phyloP scores from a whole-genome alignment of 2,329 filamentous ascomycete genomes.

The Clonostachys sp. region DNA sequence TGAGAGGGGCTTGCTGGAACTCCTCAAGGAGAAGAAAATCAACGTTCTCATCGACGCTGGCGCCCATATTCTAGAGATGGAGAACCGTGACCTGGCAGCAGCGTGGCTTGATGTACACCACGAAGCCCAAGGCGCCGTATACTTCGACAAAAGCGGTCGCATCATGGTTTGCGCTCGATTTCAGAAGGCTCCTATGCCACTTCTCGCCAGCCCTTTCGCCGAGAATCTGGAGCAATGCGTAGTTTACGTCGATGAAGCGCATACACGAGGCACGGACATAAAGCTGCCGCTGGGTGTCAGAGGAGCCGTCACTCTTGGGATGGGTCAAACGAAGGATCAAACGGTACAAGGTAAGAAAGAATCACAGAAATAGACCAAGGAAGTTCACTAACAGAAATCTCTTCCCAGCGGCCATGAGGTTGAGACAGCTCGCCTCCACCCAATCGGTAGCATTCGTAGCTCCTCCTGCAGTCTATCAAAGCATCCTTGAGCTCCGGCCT shows the following conservation, averaged over 20 bases:
- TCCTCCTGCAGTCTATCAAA: slow-evolving; percentile 57
- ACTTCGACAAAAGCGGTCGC: slow-evolving; percentile 33
- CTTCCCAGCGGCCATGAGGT: slow-evolving; percentile 55
- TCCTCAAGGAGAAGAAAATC: slow-evolving; percentile 30
- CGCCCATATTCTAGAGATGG: slow-evolving; percentile 58
- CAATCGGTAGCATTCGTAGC: slow-evolving; percentile 53
- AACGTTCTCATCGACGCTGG: slow-evolving; percentile 60
- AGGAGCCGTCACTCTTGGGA: slow-evolving; percentile 51
- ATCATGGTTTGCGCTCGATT: slow-evolving; percentile 11
- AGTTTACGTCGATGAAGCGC: slow-evolving; percentile 56
- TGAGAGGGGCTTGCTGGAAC: slow-evolving; percentile 37
- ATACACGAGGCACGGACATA: slow-evolving; percentile 57
- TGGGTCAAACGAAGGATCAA: slow-evolving; percentile 55
- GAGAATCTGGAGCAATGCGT: slow-evolving; percentile 45
- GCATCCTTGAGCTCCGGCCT: slow-evolving; percentile 41
- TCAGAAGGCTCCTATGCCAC: slow-evolving; percentile 37
- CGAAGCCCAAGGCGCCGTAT: slow-evolving; percentile 44
- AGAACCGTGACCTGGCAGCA: slow-evolving; percentile 42
- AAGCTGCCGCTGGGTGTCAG: slow-evolving; percentile 40
- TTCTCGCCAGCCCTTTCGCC: slow-evolving; percentile 49
- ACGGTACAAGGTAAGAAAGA: slow-evolving; percentile 50
- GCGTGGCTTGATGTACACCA: slow-evolving; percentile 44
- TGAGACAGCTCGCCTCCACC: slow-evolving; percentile 51
- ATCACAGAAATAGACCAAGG: not conserved
- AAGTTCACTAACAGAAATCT: not conserved